Conservation (phyloP, 1,284 basidiomycete species). For the Ustilago esculenta region DNA sequence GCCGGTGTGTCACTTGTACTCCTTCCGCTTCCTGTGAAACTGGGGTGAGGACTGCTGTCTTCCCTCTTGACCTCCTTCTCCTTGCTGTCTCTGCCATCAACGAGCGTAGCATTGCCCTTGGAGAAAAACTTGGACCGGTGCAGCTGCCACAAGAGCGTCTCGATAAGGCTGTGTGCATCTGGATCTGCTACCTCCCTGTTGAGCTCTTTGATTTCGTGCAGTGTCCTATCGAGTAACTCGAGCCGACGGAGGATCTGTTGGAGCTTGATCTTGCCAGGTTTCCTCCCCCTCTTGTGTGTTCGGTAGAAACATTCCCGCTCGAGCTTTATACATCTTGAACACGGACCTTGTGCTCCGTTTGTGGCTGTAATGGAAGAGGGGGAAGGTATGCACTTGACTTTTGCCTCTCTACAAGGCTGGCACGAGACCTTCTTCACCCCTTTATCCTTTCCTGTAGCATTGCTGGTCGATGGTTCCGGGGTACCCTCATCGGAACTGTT, state of each 20-base stretch:
- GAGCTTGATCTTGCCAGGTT: constrained; percentile 45
- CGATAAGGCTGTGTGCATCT: constrained; percentile 26
- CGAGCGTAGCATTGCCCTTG: constrained; percentile 6
- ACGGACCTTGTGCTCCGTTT: too few species aligned
- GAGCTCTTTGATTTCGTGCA: constrained; percentile 24
- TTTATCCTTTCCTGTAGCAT: neutral
- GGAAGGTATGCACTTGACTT: constrained; percentile 35
- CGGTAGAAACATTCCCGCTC: constrained; percentile 25
- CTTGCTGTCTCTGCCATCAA: too few species aligned
- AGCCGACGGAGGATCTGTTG: constrained; percentile 37
- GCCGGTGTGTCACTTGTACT: neutral
- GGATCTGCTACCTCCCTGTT: constrained; percentile 26
- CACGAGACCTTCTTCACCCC: constrained; percentile 33
- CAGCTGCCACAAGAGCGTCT: constrained; percentile 34
- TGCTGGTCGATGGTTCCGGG: too few species aligned
- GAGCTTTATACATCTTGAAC: constrained; percentile 27
- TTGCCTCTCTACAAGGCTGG: constrained; percentile 34
- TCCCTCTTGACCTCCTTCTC: neutral
- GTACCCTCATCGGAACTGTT: too few species aligned
- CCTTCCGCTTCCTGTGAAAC: neutral
- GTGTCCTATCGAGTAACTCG: constrained; percentile 26
- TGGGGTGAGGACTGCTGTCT: too few species aligned
- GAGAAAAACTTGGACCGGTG: constrained; percentile 29
- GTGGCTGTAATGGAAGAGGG: neutral
- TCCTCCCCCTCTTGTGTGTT: constrained; percentile 31